These are phyloP conservation scores for Bothriochloa decipiens DNA, from an alignment of 176 grass and related monocot species.

Conservation along the genomic window DNA sequence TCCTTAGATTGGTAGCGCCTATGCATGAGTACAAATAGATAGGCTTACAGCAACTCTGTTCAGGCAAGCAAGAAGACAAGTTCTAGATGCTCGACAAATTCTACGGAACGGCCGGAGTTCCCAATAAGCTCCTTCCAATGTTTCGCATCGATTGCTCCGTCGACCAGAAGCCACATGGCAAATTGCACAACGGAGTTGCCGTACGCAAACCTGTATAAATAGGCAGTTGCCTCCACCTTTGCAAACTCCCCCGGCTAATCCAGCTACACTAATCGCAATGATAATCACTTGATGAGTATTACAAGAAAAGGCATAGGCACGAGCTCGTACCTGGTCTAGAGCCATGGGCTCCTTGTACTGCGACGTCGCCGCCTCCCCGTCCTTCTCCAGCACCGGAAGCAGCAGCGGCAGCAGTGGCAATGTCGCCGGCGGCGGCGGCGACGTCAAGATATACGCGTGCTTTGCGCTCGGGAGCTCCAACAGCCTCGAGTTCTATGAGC, in stretches of 20 bases:
- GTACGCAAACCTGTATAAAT: slow-evolving; percentile 25
- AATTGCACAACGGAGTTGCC: not conserved
- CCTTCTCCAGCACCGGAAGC: slow-evolving; percentile 49
- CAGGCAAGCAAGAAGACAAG: slow-evolving; percentile 27
- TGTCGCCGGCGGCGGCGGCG: not conserved
- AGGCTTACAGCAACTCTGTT: not conserved
- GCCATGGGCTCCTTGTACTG: slow-evolving; percentile 55
- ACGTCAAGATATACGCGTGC: slow-evolving; percentile 55
- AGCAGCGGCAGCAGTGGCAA: slow-evolving; percentile 1
- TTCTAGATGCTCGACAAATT: slow-evolving; percentile 29
- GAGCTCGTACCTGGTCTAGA: slow-evolving; percentile 11
- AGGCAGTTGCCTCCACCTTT: not conserved
- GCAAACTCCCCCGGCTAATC: slow-evolving; percentile 41
- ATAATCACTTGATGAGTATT: slow-evolving; percentile 1
- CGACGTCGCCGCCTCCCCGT: slow-evolving; percentile 33
- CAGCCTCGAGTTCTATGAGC: slow-evolving; percentile 64
- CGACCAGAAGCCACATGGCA: slow-evolving; percentile 29
- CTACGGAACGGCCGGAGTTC: slow-evolving; percentile 37
- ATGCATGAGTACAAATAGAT: not conserved
- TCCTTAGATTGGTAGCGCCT: not conserved
- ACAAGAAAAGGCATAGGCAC: not conserved
- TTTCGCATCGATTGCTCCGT: slow-evolving; percentile 35
- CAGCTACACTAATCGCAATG: not conserved
- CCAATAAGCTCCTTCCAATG: slow-evolving; percentile 22
- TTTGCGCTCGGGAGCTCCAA: slow-evolving; percentile 43